Evolutionary conservation across 2,329 filamentous ascomycete genomes (phyloP), one percentile per base, ranked within the genome.

Genomic region (Rhynchosporium agropyri): DNA sequence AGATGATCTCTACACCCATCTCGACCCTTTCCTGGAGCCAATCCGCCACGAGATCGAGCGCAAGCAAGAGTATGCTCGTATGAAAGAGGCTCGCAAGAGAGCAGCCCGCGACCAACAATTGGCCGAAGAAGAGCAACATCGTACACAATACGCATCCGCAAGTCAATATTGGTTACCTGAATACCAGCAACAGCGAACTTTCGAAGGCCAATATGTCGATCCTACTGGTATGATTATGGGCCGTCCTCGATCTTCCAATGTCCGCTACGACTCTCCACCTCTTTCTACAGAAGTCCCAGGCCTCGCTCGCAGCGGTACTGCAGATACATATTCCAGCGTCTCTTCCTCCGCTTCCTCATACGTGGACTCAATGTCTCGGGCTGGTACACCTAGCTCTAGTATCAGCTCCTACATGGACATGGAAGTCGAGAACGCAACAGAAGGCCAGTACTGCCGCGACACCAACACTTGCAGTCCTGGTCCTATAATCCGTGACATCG

Each of bases 11-110:
- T 92, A 96, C 80, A 83, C 82, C 69, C 91, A 97, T 76, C 83
- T 98, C 46, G 92, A 97, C 71, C 85, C 85, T 48, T 98, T 98
- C 83, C 84, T 99, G 50, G 87, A 87, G 40, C 94, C 94, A 33
- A 90, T 98, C 73, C 90, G 93, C 65, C 75, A 80, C 50, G 80
- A 84, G 65, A 79, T 87, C 15, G 60, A 69, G 26, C 33, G 57
- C 36, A 56, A 58, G 56, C 65, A 69, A 61, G 69, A 74, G 51
- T 65, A 74, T 46, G 50, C 55, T 1, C 67, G 67, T 28, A 53
- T 63, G 42, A 64, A 64, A 54, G 68, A 71, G 56, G 62, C 45
- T 51, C 54, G 63, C 28, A 69, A 70, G 63, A 63, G 59, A 40
- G 69, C 70, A 4, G 42, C 66, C 13, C 51, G 61, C 38, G 61